Percentiles rank a stretch among this genome's conserved stretches.
Conservation (phyloP, 257 asterid genomes). For the Leonotis leonurus region DNA sequence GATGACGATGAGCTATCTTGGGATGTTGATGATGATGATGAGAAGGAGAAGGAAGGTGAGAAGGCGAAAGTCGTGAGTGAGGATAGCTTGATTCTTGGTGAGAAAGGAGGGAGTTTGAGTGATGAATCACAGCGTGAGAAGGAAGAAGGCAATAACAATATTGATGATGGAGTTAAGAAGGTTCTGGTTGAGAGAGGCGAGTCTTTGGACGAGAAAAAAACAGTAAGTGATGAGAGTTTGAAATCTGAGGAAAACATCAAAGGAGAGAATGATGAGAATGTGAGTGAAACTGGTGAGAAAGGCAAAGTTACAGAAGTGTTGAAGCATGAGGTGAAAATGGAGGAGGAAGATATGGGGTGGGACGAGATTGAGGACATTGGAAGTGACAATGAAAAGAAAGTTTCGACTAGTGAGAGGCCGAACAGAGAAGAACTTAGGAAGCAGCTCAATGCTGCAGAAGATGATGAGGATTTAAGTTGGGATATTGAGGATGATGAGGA, state of each 20-base stretch:
- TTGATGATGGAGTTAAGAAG: constrained; percentile 18
- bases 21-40: constrained; percentile 79
- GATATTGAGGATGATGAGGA: constrained; percentile 80
- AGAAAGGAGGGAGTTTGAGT: not conserved
- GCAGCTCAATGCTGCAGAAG: constrained; percentile 55
- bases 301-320: constrained; percentile 17
- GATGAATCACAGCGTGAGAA: not conserved
- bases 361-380: constrained; percentile 79
- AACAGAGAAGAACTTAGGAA: constrained; percentile 42
- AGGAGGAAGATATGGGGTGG: constrained; percentile 74
- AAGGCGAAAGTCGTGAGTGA: constrained; percentile 15
- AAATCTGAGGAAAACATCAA: constrained; percentile 17
- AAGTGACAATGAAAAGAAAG: constrained; percentile 59
- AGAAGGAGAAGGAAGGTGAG: constrained; percentile 27
- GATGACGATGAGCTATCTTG: constrained; percentile 80
- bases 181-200: not conserved
- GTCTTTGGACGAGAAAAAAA: constrained; percentile 32
- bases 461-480: constrained; percentile 61
- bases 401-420: constrained; percentile 22
- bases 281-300: constrained; percentile 21
- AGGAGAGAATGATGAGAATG: constrained; percentile 30
- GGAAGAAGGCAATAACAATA: constrained; percentile 11
- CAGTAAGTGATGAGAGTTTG: constrained; percentile 14
- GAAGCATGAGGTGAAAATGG: constrained; percentile 20
- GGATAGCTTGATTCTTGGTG: constrained; percentile 10